Evolutionary conservation across 805 yeast species (phyloP), one percentile per base, ranked within the genome.

Genomic region (Pichia exigua): DNA sequence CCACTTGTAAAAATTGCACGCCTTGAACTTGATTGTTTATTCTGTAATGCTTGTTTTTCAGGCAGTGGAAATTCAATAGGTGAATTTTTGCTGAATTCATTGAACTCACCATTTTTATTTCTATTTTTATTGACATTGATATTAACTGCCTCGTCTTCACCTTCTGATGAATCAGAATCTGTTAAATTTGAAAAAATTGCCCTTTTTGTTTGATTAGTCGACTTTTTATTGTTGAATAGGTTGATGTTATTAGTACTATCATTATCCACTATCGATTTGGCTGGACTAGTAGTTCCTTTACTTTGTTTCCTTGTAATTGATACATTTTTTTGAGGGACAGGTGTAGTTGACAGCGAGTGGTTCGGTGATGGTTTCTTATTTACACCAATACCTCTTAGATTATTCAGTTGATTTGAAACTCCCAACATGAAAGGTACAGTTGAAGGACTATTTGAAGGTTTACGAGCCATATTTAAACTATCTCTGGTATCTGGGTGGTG

Each of bases 41-140:
- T 35, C 20, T 35, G 39, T n/a, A 35, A n/a, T 17, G 4, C 10
- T n/a, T 10, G 18, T 26, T 26, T 42, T 42, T 15, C 18, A 28
- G 27, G 11, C 8, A 7, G 24, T 9, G 44, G 13, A 11, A 20
- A 22, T 11, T 45, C 39, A 42, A 44, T 43, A n/a, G 26, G 10
- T 21, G 55, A 46, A 18, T 22, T 35, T 38, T 53, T 50, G 11
- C 47, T 45, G 10, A 50, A 48, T 47, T 50, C 47, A 21, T 47
- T 44, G 1, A 54, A 52, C 47, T 49, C 39, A 27, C 42, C 42
- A 20, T 45, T 40, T 4, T 38, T 18, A 35, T 39, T 5, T n/a
- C 39, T 35, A 7, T 35, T 35, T 7, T n/a, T 8, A n/a, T 35
- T 35, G 11, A 35, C n/a, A 35, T 7, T 35, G 8, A 17, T n/a